Percentiles rank a stretch among this genome's conserved stretches.
Evolutionary conservation across 495 filamentous ascomycete species (phyloP).

Genomic region (Filosporella fistucella): DNA sequence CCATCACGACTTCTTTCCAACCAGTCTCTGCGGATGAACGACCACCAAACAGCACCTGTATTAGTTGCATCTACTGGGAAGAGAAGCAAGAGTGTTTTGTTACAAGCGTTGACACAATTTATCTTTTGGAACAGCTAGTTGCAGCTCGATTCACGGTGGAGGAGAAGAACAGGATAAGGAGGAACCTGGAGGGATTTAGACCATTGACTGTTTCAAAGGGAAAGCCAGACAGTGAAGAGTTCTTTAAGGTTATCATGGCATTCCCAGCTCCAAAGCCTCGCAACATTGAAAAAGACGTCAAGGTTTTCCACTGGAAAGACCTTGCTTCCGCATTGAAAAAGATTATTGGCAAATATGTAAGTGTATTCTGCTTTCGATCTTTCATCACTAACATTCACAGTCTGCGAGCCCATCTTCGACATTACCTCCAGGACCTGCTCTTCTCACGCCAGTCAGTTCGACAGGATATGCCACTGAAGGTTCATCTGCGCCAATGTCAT

Average conservation of each 20-base stretch:
- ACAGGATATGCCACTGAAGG: slow-evolving; percentile 21
- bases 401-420: slow-evolving; percentile 27
- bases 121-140: slow-evolving; percentile 82
- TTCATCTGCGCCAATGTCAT: slow-evolving; percentile 16
- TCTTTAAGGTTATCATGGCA: slow-evolving; percentile 99
- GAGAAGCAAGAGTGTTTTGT: slow-evolving; percentile 86
- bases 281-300: slow-evolving; percentile 98
- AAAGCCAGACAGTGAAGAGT: slow-evolving; percentile 86
- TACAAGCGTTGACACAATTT: slow-evolving; percentile 95
- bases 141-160: slow-evolving; percentile 79
- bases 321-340: slow-evolving; percentile 82
- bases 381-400: slow-evolving; percentile 18
- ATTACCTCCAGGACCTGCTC: slow-evolving; percentile 23
- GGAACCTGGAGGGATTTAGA: slow-evolving; percentile 89
- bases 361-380: slow-evolving; percentile 26
- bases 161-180: slow-evolving; percentile 95
- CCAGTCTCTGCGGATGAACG: slow-evolving; percentile 66
- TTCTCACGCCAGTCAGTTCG: slow-evolving; percentile 22
- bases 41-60: slow-evolving; percentile 71
- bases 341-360: slow-evolving; percentile 96
- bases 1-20: slow-evolving; percentile 67
- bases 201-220: slow-evolving; percentile 89
- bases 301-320: slow-evolving; percentile 94
- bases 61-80: slow-evolving; percentile 92
- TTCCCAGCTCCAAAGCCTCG: slow-evolving; percentile 91